These are phyloP conservation scores for Botrytis cinerea DNA, from an alignment of 2,329 filamentous ascomycete genomes.

Conservation along the genomic window DNA sequence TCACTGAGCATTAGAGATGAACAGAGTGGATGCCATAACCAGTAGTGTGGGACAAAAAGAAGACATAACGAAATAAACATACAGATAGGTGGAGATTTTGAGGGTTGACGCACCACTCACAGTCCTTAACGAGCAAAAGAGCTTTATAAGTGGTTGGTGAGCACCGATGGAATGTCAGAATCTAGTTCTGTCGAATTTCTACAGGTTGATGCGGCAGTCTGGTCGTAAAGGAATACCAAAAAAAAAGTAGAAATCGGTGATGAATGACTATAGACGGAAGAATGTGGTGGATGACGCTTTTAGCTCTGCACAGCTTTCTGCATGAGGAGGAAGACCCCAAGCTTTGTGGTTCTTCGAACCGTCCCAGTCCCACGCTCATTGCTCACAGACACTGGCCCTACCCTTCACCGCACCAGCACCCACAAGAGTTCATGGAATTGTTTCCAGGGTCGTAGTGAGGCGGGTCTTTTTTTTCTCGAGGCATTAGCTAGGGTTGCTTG, in stretches of 20 bases:
- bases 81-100: conserved; percentile 33
- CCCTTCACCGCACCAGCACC: conserved; percentile 31
- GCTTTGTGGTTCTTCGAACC: conserved; percentile 28
- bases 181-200: conserved; percentile 7
- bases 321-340: conserved; percentile 24
- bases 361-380: conserved; percentile 35
- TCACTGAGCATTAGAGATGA: conserved; percentile 30
- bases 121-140: conserved; percentile 26
- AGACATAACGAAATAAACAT: conserved; percentile 28
- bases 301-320: conserved; percentile 33
- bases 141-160: conserved; percentile 33
- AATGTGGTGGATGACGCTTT: conserved; percentile 36
- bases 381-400: conserved; percentile 36
- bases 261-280: conserved; percentile 26
- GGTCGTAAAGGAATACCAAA: conserved; percentile 14
- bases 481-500: conserved; percentile 31
- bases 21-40: conserved; percentile 31
- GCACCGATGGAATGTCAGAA: conserved; percentile 11
- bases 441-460: conserved; percentile 32
- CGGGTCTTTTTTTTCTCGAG: conserved; percentile 31
- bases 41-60: conserved; percentile 29
- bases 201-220: conserved; percentile 23
- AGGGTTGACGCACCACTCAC: conserved; percentile 36
- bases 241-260: conserved; percentile 17
- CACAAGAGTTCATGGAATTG: conserved; percentile 30